Base-by-base conservation (phyloP, 106 monocot species). In the Amphibolis antarctica region DNA sequence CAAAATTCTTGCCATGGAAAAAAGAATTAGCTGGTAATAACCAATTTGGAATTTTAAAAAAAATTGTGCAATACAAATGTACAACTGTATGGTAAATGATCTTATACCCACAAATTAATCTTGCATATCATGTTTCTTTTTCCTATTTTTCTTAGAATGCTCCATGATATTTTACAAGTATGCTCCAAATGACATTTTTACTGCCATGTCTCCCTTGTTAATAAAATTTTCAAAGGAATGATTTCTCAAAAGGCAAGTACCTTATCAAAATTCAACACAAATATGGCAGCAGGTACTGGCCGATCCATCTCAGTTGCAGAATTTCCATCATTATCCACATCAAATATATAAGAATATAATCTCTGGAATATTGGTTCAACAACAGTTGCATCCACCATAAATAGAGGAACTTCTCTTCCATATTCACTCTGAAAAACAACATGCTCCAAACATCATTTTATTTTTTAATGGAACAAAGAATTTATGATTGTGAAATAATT, bases 351-450 rank as follows among this genome's bases (percentile, higher is more conserved):
- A 0, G 73, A 73, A 64, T 73, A 73, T 27, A 73, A 56, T 47
- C 55, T 73, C 30, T 73, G 58, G 53, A 73, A 73, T 24, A 49
- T 48, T 64, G 73, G 65, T 42, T 73, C 73, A 31, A 73, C 65
- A 42, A 20, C 29, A 52, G 79, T 71, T 23, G 94, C 94, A 62
- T 96, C 89, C 67, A 89, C 73, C 48, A 86, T 86, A 82, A 80
- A 96, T 42, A 96, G 79, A 60, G 94, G 83, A 28, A 96, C 44
- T 66, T 80, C 78, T 64, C 76, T 82, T 44, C 94, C 94, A 77
- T 84, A 96, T 70, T 96, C 94, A 75, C 80, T 96, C 94, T 96
- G 79, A 69, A 65, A 51, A 53, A 36, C 10, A 54, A 44, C 22
- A 30, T 17, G 22, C 54, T n/a, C 25, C 29, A 13, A 11, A 29